phyloP scores from a whole-genome alignment of 2,329 filamentous ascomycete genomes.

The Celoporthe dispersa region DNA sequence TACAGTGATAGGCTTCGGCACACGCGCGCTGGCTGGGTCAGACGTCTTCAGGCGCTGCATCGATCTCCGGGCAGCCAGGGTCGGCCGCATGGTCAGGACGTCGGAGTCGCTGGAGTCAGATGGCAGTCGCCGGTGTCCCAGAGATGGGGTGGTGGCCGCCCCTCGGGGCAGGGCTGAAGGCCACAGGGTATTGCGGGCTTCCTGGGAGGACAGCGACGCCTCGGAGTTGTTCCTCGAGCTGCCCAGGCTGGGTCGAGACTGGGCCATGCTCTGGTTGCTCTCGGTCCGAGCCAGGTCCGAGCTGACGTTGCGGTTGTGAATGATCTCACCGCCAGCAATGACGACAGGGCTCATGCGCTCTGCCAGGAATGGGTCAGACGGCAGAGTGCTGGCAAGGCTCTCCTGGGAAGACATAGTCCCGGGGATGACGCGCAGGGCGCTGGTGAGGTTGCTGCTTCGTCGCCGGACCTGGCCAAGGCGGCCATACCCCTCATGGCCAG shows the following conservation, averaged over 20 bases:
- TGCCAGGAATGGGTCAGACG: constrained; percentile 60
- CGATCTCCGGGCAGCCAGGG: constrained; percentile 60
- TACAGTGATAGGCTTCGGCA: constrained; percentile 60
- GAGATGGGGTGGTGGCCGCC: constrained; percentile 33
- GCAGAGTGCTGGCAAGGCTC: constrained; percentile 48
- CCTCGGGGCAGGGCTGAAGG: constrained; percentile 56
- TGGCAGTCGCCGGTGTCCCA: constrained; percentile 45
- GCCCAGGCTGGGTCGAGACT: constrained; percentile 45
- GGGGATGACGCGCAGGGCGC: constrained; percentile 48
- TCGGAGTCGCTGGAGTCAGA: constrained; percentile 64
- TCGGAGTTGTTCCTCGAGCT: constrained; percentile 50
- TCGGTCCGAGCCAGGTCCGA: constrained; percentile 53
- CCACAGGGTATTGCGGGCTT: constrained; percentile 53
- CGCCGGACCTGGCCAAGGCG: constrained; percentile 64
- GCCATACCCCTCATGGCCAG: constrained; percentile 87
- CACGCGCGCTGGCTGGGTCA: constrained; percentile 47
- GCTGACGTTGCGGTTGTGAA: constrained; percentile 63
- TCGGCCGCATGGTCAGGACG: constrained; percentile 51
- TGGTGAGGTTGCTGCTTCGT: constrained; percentile 64
- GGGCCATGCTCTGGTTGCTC: constrained; percentile 53
- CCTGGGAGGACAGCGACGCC: constrained; percentile 45
- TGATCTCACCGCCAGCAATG: constrained; percentile 65
- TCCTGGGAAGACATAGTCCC: constrained; percentile 57
- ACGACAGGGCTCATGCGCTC: constrained; percentile 69
- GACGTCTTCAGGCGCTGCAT: constrained; percentile 55